Percentiles rank a stretch among this genome's conserved stretches.
Evolutionary conservation across 2,329 filamentous ascomycete genomes (phyloP).

Genomic region (Pyricularia grisea): DNA sequence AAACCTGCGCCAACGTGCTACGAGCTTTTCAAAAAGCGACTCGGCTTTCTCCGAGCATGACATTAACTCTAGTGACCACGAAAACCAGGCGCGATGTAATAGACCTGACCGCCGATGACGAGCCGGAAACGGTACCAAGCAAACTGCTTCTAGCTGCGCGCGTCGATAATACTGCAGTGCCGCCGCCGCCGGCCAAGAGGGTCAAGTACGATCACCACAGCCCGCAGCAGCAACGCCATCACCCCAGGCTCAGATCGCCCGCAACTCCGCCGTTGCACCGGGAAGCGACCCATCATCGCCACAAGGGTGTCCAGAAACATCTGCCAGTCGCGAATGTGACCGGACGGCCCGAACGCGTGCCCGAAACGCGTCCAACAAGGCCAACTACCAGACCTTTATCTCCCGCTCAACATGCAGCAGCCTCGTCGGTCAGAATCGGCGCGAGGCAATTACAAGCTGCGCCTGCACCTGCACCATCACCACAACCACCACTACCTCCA

Average conservation of each 20-base stretch:
- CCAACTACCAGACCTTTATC: too few relatives aligned
- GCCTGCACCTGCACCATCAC: too few relatives aligned
- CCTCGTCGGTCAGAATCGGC: neutral
- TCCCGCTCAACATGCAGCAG: neutral
- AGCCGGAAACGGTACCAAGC: neutral
- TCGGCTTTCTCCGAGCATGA: neutral
- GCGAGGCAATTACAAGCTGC: neutral
- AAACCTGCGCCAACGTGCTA: neutral
- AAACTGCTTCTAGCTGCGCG: too few relatives aligned
- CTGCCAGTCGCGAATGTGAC: neutral
- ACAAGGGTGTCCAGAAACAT: neutral
- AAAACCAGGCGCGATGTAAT: neutral
- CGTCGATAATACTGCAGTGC: neutral
- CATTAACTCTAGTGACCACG: neutral
- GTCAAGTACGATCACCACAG: neutral
- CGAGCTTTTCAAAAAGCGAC: neutral
- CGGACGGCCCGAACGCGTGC: neutral
- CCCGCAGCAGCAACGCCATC: neutral
- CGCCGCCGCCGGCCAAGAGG: neutral
- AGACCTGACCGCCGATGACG: neutral
- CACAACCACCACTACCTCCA: too few relatives aligned
- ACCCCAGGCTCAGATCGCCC: neutral
- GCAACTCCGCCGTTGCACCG: neutral
- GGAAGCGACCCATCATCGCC: neutral
- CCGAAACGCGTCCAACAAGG: neutral